These are phyloP conservation scores for Suillus subalutaceus DNA, from an alignment of 768 basidiomycete genomes.

Conservation along the genomic window DNA sequence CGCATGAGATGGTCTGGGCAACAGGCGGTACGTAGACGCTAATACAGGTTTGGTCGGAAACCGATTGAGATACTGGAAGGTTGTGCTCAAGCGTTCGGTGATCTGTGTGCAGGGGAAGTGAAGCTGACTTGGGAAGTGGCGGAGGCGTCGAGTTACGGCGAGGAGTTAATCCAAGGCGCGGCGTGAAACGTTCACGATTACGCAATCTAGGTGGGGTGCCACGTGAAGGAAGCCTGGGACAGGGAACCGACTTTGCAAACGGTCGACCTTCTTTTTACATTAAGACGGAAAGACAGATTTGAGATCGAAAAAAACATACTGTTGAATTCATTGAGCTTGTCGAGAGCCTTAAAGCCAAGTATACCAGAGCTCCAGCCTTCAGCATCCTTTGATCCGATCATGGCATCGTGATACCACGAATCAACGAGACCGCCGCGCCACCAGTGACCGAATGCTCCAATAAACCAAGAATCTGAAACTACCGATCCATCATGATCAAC, in stretches of 20 bases:
- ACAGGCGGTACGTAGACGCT: slow-evolving; percentile 30
- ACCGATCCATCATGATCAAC: slow-evolving; percentile 47
- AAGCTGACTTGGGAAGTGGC: slow-evolving; percentile 81
- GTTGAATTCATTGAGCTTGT: slow-evolving; percentile 67
- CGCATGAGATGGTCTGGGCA: slow-evolving; percentile 26
- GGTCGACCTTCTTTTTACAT: slow-evolving; percentile 44
- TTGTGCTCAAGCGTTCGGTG: slow-evolving; percentile 34
- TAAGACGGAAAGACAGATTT: not conserved
- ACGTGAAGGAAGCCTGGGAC: slow-evolving; percentile 42
- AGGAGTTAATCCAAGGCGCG: slow-evolving; percentile 38
- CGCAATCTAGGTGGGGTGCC: slow-evolving; percentile 59
- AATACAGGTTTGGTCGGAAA: slow-evolving; percentile 30
- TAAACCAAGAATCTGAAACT: slow-evolving; percentile 82
- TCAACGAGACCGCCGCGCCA: slow-evolving; percentile 85
- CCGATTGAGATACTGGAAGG: slow-evolving; percentile 27
- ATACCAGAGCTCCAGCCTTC: slow-evolving; percentile 81
- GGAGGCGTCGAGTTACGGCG: slow-evolving; percentile 76
- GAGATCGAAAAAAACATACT: slow-evolving; percentile 44
- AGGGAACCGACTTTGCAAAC: slow-evolving; percentile 51
- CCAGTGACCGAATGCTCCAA: slow-evolving; percentile 92
- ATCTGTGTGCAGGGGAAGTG: slow-evolving; percentile 72
- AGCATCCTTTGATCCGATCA: slow-evolving; percentile 64
- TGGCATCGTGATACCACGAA: slow-evolving; percentile 75
- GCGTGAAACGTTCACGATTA: slow-evolving; percentile 59
- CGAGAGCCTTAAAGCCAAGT: slow-evolving; percentile 71